phyloP scores from a whole-genome alignment of 2,329 filamentous ascomycete species.

The Seiridium unicorne region DNA sequence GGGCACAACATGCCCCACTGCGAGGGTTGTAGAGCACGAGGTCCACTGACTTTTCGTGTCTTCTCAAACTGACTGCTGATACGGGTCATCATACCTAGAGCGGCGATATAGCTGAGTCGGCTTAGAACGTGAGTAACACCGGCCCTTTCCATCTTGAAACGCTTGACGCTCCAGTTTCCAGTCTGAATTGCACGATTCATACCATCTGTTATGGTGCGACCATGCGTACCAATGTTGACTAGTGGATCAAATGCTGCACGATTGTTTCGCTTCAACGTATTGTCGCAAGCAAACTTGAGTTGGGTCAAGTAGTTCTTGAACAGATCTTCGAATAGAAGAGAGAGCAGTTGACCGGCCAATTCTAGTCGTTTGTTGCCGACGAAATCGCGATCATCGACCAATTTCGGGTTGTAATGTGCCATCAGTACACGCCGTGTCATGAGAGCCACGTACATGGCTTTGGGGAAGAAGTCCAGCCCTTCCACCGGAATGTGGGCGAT shows the following conservation, averaged over 20 bases:
- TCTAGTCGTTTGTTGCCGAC: conserved; percentile 97
- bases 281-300: conserved; percentile 92
- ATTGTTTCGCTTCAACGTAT: conserved; percentile 91
- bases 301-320: conserved; percentile 94
- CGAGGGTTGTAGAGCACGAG: conserved; percentile 91
- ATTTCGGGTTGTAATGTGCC: conserved; percentile 82
- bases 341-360: conserved; percentile 89
- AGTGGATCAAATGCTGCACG: conserved; percentile 86
- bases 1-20: conserved; percentile 98
- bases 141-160: conserved; percentile 97
- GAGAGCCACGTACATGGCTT: conserved; percentile 92
- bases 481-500: conserved; percentile 93
- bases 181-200: conserved; percentile 97
- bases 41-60: conserved; percentile 93
- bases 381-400: conserved; percentile 96
- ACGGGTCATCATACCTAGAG: conserved; percentile 98
- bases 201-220: conserved; percentile 83
- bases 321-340: conserved; percentile 91
- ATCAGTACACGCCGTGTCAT: conserved; percentile 97
- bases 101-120: conserved; percentile 92
- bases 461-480: conserved; percentile 92
- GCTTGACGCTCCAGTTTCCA: conserved; percentile 96
- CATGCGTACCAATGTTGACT: conserved; percentile 79
- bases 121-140: conserved; percentile 96
- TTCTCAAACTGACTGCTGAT: conserved; percentile 99